Base-by-base conservation (phyloP, 768 basidiomycete genomes). In the Pholiota conissans region DNA sequence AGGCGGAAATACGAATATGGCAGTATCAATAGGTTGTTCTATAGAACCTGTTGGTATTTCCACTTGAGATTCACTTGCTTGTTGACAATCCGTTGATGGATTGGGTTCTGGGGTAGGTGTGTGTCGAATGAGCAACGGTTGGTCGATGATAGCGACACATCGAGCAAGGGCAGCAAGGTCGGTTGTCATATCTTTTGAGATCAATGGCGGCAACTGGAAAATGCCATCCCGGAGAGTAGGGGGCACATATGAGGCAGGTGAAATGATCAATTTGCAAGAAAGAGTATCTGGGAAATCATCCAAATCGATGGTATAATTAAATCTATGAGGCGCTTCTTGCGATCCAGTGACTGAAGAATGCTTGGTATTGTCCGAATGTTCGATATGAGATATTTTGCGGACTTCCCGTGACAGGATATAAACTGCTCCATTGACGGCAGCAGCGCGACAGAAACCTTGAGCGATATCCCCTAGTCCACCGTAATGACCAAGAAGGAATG, bases 401-500 rank as follows among this genome's bases (percentile, higher is more conserved):
- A 40, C 67, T 1, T 71, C 67, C 45, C 83, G 78, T 24, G 86
- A 87, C 3, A 93, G 79, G 58, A 93, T 85, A 66, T 92, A 93
- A 10, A 86, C 84, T 0, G 76, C 83, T 16, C 90, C 89, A 48
- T 76, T 78, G 29, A 98, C 95, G 2, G 96, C 96, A 13, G 93
- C 80, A 20, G 90, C 84, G 14, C 95, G 91, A 67, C 85, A 88
- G 65, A 91, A 98, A 2, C 95, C 95, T 71, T 98, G 96, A 0
- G 90, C 83, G 10, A 98, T 85, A 66, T 98, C 96, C 4, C 96
- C 96, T 0, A 89, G 79, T 18, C 94, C 92, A 16, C 96, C 96
- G 68, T 97, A 98, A 63, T 97, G 93, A 0, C 93, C 93, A n/a
- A 98, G 79, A 14, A 98, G 82, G 74, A 94, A 98, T 1, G 95